Percentiles rank a stretch among this genome's conserved stretches.
phyloP scores from a whole-genome alignment of 768 basidiomycete genomes.

The Tricholomella constricta region DNA sequence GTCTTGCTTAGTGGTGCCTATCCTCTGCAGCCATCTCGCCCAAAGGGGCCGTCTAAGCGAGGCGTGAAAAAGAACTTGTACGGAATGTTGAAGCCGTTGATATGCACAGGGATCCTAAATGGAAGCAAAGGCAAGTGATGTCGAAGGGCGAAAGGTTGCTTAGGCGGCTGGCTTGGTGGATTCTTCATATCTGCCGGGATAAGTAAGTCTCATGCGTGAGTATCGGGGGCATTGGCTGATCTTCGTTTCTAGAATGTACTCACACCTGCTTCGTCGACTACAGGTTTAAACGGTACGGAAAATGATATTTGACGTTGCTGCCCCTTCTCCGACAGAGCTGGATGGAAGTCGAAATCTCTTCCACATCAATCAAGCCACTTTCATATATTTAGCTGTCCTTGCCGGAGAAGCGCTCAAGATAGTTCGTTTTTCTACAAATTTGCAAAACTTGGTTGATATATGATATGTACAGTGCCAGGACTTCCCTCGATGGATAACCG shows the following conservation, averaged over 20 bases:
- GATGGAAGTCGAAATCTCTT: slow-evolving; percentile 37
- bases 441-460: not conserved
- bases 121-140: slow-evolving; percentile 44
- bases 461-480: not conserved
- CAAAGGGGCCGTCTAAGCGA: slow-evolving; percentile 51
- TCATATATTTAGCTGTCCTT: slow-evolving; percentile 41
- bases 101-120: slow-evolving; percentile 46
- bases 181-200: slow-evolving; percentile 42
- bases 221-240: slow-evolving; percentile 10
- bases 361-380: slow-evolving; percentile 36
- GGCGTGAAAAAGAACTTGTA: slow-evolving; percentile 48
- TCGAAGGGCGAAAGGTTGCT: slow-evolving; percentile 43
- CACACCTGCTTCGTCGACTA: slow-evolving; percentile 47
- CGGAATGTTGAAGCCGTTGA: slow-evolving; percentile 43
- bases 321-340: slow-evolving; percentile 29
- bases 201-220: slow-evolving; percentile 32
- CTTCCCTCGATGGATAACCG: slow-evolving; percentile 45
- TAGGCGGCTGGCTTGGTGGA: slow-evolving; percentile 47
- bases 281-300: slow-evolving; percentile 41
- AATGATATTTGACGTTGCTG: slow-evolving; percentile 38
- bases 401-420: slow-evolving; percentile 44
- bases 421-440: slow-evolving; percentile 28
- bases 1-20: slow-evolving; percentile 45
- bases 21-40: slow-evolving; percentile 47
- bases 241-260: slow-evolving; percentile 35